Percentiles rank a stretch among this genome's conserved stretches.
These are phyloP conservation scores for Wickerhamiella siamensis DNA, from an alignment of 805 yeast genomes.

Conservation along the genomic window DNA sequence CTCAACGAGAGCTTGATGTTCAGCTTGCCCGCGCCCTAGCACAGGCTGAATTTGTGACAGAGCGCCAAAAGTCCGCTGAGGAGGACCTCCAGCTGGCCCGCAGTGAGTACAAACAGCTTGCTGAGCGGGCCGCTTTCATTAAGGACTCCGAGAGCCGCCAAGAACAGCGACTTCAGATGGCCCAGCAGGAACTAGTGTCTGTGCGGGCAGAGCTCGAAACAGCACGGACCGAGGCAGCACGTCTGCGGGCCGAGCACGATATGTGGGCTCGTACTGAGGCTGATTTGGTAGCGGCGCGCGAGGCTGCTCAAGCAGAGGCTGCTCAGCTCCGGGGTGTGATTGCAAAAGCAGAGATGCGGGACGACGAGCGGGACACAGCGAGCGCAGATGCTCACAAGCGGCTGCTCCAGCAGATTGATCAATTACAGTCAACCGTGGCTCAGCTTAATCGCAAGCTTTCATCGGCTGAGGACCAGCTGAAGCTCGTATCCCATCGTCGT, in stretches of 20 bases:
- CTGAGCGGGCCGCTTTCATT: not conserved
- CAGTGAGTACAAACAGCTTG: constrained; percentile 15
- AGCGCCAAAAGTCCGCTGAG: constrained; percentile 32
- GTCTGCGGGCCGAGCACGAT: not conserved
- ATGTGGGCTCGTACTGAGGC: not conserved
- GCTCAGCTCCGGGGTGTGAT: constrained; percentile 42
- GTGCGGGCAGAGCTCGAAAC: not conserved
- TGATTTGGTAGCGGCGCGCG: not conserved
- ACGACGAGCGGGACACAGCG: constrained; percentile 27
- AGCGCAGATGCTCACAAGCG: constrained; percentile 40
- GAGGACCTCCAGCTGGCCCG: constrained; percentile 30
- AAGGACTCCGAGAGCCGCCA: not conserved
- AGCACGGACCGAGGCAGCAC: not conserved
- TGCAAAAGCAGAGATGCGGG: constrained; percentile 39
- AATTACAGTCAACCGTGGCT: constrained; percentile 35
- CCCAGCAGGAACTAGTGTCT: not conserved
- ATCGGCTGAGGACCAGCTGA: constrained; percentile 37
- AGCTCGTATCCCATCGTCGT: constrained; percentile 35
- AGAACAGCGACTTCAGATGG: not conserved
- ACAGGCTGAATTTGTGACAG: constrained; percentile 37
- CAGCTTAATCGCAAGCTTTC: constrained; percentile 33
- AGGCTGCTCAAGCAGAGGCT: constrained; percentile 31
- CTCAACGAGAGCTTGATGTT: constrained; percentile 35
- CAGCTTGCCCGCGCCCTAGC: constrained; percentile 42
- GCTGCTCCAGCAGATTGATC: constrained; percentile 35